A percentile compares a stretch with the other conserved stretches of the same genome.
Conservation (phyloP, 768 basidiomycete genomes). For the Clitopilus hobsonii region DNA sequence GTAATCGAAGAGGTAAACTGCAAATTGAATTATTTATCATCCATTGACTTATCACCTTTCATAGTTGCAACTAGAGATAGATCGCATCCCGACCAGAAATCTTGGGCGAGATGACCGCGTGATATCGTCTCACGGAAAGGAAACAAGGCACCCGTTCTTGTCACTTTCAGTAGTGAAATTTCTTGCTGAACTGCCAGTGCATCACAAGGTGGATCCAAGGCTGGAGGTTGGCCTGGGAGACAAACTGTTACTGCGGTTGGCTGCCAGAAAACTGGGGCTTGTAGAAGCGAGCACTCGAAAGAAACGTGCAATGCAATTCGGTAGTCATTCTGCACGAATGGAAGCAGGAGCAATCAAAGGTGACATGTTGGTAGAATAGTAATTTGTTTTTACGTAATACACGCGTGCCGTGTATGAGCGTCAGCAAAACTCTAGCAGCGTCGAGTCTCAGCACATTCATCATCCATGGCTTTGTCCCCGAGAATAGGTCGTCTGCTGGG, state of each 20-base stretch:
- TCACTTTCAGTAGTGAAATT: constrained; percentile 75
- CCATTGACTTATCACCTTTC: constrained; percentile 1
- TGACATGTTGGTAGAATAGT: constrained; percentile 32
- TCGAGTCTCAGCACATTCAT: constrained; percentile 4
- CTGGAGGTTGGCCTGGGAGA: constrained; percentile 79
- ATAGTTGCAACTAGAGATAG: constrained; percentile 86
- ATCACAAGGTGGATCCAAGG: constrained; percentile 77
- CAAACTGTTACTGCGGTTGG: constrained; percentile 77
- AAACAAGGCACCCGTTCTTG: constrained; percentile 88
- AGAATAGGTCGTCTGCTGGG: constrained; percentile 45
- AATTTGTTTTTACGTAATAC: constrained; percentile 2
- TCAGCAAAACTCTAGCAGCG: constrained; percentile 15
- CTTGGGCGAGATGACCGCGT: constrained; percentile 93
- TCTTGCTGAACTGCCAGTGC: constrained; percentile 73
- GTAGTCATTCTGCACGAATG: constrained; percentile 84
- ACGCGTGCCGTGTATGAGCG: constrained; percentile 8
- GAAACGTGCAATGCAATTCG: constrained; percentile 98
- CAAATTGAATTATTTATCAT: background rate
- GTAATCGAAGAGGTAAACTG: constrained; percentile 72
- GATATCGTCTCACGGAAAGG: constrained; percentile 87
- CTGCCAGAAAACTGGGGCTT: constrained; percentile 70
- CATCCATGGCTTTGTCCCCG: constrained; percentile 47
- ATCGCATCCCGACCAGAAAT: constrained; percentile 84
- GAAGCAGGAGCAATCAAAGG: constrained; percentile 54
- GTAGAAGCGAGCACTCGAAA: constrained; percentile 68